Evolutionary conservation across 2,329 filamentous ascomycete species (phyloP).

Genomic region (Aschersonia sp.): DNA sequence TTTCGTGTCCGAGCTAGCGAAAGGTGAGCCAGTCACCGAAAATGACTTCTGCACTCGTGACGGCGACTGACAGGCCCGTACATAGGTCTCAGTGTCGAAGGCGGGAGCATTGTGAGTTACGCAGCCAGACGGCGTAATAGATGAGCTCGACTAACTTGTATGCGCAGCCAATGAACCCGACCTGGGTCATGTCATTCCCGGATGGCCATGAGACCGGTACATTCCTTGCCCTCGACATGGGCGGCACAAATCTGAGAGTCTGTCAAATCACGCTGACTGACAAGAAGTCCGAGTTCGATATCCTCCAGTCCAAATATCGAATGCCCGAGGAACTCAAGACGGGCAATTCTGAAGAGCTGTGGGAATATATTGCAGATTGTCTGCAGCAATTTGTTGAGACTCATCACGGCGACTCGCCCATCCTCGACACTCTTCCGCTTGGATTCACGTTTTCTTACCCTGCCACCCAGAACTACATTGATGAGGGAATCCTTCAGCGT

Average conservation of each 20-base stretch:
- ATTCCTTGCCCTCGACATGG: conserved; percentile 86
- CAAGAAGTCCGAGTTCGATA: conserved; percentile 79
- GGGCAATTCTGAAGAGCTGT: conserved; percentile 70
- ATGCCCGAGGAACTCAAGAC: conserved; percentile 90
- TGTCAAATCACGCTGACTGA: conserved; percentile 85
- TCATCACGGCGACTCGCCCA: conserved; percentile 55
- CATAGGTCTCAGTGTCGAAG: conserved; percentile 66
- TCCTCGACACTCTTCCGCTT: conserved; percentile 55
- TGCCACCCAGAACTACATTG: conserved; percentile 82
- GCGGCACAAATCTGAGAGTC: conserved; percentile 87
- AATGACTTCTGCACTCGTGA: too few species aligned
- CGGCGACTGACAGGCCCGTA: conserved; percentile 6
- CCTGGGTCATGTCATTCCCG: conserved; percentile 86
- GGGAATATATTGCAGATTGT: conserved; percentile 91
- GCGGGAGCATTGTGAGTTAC: conserved; percentile 73
- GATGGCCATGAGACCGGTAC: conserved; percentile 78
- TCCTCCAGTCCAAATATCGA: conserved; percentile 90
- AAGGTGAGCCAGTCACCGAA: conserved; percentile 35
- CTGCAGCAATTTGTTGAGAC: conserved; percentile 79
- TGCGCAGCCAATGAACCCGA: conserved; percentile 83
- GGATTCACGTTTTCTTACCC: conserved; percentile 97
- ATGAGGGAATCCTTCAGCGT: conserved; percentile 80
- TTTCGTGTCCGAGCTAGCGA: conserved; percentile 76
- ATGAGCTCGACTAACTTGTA: conserved; percentile 5
- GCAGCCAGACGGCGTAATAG: not conserved